These are phyloP conservation scores for Arthrobotrys musiformis DNA, from an alignment of 2,329 filamentous ascomycete species.

Conservation along the genomic window DNA sequence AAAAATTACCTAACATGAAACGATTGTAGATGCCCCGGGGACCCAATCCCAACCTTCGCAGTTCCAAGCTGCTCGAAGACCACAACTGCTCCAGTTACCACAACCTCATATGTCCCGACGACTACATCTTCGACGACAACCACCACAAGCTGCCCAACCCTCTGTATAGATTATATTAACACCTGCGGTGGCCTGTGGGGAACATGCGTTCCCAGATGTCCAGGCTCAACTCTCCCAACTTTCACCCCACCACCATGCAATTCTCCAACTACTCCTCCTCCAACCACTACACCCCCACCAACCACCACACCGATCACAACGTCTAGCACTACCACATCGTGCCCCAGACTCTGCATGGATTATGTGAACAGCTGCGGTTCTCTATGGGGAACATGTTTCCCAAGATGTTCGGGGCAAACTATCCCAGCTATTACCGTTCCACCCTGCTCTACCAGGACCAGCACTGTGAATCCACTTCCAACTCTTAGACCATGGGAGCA, in stretches of 20 bases:
- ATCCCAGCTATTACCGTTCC: background rate
- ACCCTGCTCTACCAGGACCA: background rate
- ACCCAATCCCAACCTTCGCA: constrained; percentile 20
- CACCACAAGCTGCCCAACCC: constrained; percentile 15
- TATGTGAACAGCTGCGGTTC: constrained; percentile 1
- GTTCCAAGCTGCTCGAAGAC: constrained; percentile 18
- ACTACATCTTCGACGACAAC: background rate
- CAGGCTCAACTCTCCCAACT: background rate
- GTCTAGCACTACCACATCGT: background rate
- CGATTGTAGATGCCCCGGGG: constrained; percentile 7
- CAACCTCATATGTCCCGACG: constrained; percentile 1
- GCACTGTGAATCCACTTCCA: background rate
- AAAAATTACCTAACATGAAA: background rate
- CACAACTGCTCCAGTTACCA: background rate
- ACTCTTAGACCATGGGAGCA: constrained; percentile 11
- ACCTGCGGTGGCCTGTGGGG: constrained; percentile 28
- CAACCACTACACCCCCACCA: background rate
- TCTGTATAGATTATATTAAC: constrained; percentile 32
- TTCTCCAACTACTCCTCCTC: background rate
- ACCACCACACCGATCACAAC: constrained; percentile 1
- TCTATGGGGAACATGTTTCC: constrained; percentile 29
- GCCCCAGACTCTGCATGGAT: constrained; percentile 10
- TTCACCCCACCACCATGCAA: constrained; percentile 24
- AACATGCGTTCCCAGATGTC: constrained; percentile 21
- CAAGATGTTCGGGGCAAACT: constrained; percentile 6